Base-by-base conservation (phyloP, 345 rosid genomes). In the Streptanthus diversifolius region DNA sequence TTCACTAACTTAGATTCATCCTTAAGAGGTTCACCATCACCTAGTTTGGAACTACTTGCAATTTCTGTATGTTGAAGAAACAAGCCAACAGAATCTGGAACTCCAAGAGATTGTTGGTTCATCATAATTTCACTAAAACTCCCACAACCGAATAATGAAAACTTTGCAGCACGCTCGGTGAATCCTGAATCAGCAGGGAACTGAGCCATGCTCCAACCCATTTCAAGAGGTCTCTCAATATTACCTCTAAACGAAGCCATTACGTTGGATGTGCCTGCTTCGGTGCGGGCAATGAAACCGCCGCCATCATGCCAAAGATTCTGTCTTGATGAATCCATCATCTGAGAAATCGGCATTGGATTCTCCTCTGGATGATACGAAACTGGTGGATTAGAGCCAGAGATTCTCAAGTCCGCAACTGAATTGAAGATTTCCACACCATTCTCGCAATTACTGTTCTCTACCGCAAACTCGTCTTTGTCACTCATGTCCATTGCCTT, bases 81-180 rank as follows among this genome's bases (percentile, higher is more conserved):
- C 57, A 83, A 73, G 30, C 82, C 85, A 79, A 79, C 69, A 7
- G 91, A 55, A 17, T 87, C 90, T 45, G 83, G 77, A 54, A 70
- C 47, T 70, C 85, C 81, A 57, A 83, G 83, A 80, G 90, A 80
- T 30, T 57, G 74, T 55, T 77, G 59, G 33, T 35, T 51, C 59
- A 35, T 84, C 81, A 81, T 70, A 84, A 83, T 71, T 62, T 84
- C 93, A 77, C 84, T 71, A 60, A 85, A 83, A 79, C 81, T 84
- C 19, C 93, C 95, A 71, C 92, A 84, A 70, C 68, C 82, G 63
- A 90, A 85, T 68, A 86, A 78, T 0, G 98, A 92, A 79, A 85
- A 81, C 83, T 82, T 79, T 7, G 96, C 96, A 19, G 96, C 95
- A 52, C 95, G 92, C 80, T 92, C 96, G 29, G 85, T 85, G 79